A percentile compares a stretch with the other conserved stretches of the same genome.
phyloP scores from a whole-genome alignment of 306 rosid genomes.

The Cucurbita pepo region DNA sequence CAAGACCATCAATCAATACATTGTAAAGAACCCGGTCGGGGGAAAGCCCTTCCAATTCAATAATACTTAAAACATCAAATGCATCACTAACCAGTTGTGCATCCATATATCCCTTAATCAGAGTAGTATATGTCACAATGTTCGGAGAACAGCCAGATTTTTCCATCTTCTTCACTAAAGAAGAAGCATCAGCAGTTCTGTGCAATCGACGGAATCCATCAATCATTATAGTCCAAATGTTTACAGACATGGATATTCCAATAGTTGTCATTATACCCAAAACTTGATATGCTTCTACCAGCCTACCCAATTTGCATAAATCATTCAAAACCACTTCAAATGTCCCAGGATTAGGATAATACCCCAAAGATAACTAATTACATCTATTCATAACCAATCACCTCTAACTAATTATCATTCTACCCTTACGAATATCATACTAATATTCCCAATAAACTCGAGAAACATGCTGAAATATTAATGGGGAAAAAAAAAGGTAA shows the following conservation, averaged over 20 bases:
- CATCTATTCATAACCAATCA: too few species aligned
- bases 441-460: too few species aligned
- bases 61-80: conserved; percentile 15
- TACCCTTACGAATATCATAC: too few species aligned
- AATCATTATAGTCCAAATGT: conserved; percentile 34
- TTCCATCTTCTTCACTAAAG: conserved; percentile 28
- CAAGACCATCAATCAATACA: conserved; percentile 41
- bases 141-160: conserved; percentile 22
- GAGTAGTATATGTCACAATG: conserved; percentile 42
- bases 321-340: conserved; percentile 32
- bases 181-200: conserved; percentile 24
- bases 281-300: conserved; percentile 32
- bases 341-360: conserved; percentile 24
- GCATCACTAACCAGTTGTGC: conserved; percentile 27
- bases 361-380: background rate
- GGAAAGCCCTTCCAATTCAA: conserved; percentile 21
- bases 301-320: conserved; percentile 32
- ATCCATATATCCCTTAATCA: conserved; percentile 41
- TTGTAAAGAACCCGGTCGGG: conserved; percentile 40
- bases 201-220: conserved; percentile 19
- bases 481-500: too few species aligned
- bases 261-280: conserved; percentile 33
- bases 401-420: too few species aligned
- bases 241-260: conserved; percentile 23
- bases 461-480: too few species aligned